Evolutionary conservation across 1,139 yeast species (phyloP), one percentile per base, ranked within the genome.

Genomic region (Schizosaccharomyces versatilis): DNA sequence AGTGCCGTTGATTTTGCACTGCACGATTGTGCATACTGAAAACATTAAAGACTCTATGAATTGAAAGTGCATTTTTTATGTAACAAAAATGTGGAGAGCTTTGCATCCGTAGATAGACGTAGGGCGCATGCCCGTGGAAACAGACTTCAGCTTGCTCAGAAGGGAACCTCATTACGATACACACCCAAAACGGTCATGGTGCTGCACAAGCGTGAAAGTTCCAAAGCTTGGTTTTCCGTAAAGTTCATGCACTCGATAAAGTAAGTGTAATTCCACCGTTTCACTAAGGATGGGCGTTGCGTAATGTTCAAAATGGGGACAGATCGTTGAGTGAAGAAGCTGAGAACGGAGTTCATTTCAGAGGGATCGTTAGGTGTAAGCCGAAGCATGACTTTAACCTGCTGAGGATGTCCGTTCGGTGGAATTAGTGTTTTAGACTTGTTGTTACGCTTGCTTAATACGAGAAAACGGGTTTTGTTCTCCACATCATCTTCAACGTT

Each of bases 401-500:
- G 36, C 14, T 9, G 24, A 6, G 44, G 19, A 15, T 12, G 52
- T 19, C 32, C 47, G 36, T 12, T 14, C 49, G n/a, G n/a, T 3
- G 53, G 19, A 19, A 15, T 15, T 15, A 14, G 17, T n/a, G 32
- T 12, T 10, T 24, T n/a, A 9, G n/a, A 8, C 12, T 17, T 17
- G 38, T 12, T 8, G 14, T 15, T 15, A 24, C 32, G 41, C 10
- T 14, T 17, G 17, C 51, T 51, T 44, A 90, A 68, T 0, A 85
- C 74, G 54, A 90, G 68, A 65, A 90, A 90, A 59, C 97, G 70
- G 2, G 98, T 90, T 3, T 95, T 84, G 65, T 90, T 90, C 39
- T 77, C 78, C 49, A 71, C 66, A 57, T 73, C 72, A 63, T 88
- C 94, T 63, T 88, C 93, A 49, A 90, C 75, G 57, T 76, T 74